phyloP scores from a whole-genome alignment of 2,329 filamentous ascomycete species.

The Aspergillus terreus region DNA sequence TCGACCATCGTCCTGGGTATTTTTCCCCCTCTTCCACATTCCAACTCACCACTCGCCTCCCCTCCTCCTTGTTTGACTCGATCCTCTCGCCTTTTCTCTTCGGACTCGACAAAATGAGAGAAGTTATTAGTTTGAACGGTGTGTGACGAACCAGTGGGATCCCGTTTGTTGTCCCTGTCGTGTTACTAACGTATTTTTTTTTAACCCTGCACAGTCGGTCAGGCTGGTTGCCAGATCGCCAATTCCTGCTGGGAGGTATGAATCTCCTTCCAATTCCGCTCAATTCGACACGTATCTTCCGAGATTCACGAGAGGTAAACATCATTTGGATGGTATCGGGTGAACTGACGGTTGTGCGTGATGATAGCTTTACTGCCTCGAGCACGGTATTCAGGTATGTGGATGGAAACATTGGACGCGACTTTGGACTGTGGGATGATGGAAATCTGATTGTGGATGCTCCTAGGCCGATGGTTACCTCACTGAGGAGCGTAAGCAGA shows the following conservation, averaged over 20 bases:
- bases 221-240: slow-evolving; percentile 99
- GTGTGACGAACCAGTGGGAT: slow-evolving; percentile 37
- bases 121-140: slow-evolving; percentile 99
- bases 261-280: neutral
- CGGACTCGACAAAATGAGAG: slow-evolving; percentile 73
- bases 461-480: slow-evolving; percentile 93
- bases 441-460: neutral
- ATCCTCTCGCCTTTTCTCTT: slow-evolving; percentile 15
- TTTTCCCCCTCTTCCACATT: slow-evolving; percentile 27
- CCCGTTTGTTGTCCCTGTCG: slow-evolving; percentile 11
- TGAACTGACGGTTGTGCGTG: slow-evolving; percentile 30
- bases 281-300: neutral
- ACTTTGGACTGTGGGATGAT: slow-evolving; percentile 2
- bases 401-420: slow-evolving; percentile 12
- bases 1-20: slow-evolving; percentile 19
- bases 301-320: neutral
- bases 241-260: slow-evolving; percentile 99
- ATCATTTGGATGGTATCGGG: slow-evolving; percentile 7
- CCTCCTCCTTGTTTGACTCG: slow-evolving; percentile 6
- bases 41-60: slow-evolving; percentile 7
- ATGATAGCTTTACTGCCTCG: slow-evolving; percentile 93
- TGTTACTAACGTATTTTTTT: slow-evolving; percentile 18
- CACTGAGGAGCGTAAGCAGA: slow-evolving; percentile 93
- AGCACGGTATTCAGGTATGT: slow-evolving; percentile 97
- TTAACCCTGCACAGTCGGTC: slow-evolving; percentile 68